Percentiles rank a stretch among this genome's conserved stretches.
Evolutionary conservation across 1,139 yeast genomes (phyloP).

Genomic region (Suhomyces kunorum): DNA sequence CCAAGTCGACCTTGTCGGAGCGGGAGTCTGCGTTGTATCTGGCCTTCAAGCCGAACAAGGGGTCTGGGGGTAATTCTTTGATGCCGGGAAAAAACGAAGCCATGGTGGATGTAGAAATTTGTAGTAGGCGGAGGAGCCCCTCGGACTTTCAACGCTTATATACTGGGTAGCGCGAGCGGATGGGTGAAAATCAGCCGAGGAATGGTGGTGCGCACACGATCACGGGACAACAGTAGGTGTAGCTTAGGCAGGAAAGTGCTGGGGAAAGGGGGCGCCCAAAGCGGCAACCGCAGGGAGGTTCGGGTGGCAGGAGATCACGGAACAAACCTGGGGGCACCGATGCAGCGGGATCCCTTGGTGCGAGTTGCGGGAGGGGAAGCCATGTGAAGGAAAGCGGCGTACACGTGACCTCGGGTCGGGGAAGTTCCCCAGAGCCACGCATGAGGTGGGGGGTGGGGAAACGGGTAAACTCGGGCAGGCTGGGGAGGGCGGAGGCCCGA

Average conservation of each 20-base stretch:
- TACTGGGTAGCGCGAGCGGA: neutral
- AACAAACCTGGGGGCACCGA: neutral
- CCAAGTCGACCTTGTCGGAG: constrained; percentile 76
- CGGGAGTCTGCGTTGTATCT: constrained; percentile 67
- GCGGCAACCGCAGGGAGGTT: constrained; percentile 1
- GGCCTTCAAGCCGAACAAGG: constrained; percentile 81
- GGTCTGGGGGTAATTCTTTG: constrained; percentile 70
- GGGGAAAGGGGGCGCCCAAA: neutral
- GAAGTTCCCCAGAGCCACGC: neutral
- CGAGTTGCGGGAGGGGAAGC: constrained; percentile 10
- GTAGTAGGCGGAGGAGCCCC: too few species aligned
- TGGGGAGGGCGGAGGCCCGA: too few species aligned
- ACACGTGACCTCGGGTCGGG: constrained; percentile 4
- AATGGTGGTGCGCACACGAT: constrained; percentile 8
- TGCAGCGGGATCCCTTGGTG: constrained; percentile 5
- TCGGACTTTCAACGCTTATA: constrained; percentile 2
- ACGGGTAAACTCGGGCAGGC: constrained; percentile 8
- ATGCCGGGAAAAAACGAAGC: constrained; percentile 47
- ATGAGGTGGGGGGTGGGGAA: constrained; percentile 7
- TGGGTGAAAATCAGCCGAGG: constrained; percentile 3
- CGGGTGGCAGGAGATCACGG: constrained; percentile 8
- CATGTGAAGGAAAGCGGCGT: constrained; percentile 7
- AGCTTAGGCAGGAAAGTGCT: neutral
- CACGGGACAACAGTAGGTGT: neutral
- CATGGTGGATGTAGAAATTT: constrained; percentile 23